Percentiles rank a stretch among this genome's conserved stretches.
These are phyloP conservation scores for Leptographium procerum DNA, from an alignment of 2,329 filamentous ascomycete species.

Conservation along the genomic window DNA sequence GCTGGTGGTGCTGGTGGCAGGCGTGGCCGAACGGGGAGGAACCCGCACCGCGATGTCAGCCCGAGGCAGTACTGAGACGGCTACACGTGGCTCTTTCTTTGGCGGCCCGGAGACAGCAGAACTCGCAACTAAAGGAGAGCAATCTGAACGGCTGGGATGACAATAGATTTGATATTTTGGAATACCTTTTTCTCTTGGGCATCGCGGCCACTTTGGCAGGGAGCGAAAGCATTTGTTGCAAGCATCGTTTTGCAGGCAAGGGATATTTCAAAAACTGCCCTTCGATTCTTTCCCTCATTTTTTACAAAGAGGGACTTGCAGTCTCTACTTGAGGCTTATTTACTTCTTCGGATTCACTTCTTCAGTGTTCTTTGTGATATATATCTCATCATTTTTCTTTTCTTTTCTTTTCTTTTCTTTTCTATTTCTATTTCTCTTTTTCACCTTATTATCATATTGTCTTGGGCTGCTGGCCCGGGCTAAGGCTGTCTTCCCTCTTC, in stretches of 20 bases:
- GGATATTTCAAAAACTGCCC: neutral
- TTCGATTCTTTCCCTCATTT: neutral
- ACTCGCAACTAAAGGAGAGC: neutral
- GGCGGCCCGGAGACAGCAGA: too few species aligned
- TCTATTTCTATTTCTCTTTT: constrained; percentile 2
- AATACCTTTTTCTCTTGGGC: neutral
- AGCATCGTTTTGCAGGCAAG: neutral
- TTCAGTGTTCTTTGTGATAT: neutral
- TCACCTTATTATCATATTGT: constrained; percentile 6
- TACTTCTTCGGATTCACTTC: neutral
- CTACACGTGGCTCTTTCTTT: too few species aligned
- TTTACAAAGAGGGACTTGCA: neutral
- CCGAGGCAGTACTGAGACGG: constrained; percentile 8
- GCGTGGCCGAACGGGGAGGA: constrained; percentile 45
- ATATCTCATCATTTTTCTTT: neutral
- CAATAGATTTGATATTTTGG: neutral
- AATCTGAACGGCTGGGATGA: neutral
- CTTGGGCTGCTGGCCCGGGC: neutral
- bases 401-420: neutral
- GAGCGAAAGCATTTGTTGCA: neutral
- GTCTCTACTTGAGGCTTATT: neutral
- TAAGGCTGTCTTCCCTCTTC: neutral
- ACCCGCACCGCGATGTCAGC: constrained; percentile 10
- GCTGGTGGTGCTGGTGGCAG: constrained; percentile 42
- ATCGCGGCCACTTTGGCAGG: neutral